Conservation (phyloP, 2,329 filamentous ascomycete genomes). For the Leptographium galeiforme region DNA sequence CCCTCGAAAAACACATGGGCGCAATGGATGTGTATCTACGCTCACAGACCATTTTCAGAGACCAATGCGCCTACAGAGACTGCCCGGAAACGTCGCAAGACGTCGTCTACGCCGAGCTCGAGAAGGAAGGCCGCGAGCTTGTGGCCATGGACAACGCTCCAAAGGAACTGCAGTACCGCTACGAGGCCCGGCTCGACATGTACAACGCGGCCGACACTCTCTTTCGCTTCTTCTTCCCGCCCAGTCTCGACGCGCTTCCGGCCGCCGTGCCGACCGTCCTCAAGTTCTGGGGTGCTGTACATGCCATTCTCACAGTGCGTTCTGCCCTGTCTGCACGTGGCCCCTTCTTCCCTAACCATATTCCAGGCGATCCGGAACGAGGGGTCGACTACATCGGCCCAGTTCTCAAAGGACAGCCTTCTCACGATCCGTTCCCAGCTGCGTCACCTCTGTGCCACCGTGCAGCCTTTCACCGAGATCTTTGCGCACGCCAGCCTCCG, state of each 20-base stretch:
- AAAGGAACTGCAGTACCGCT: not conserved
- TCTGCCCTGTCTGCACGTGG: not conserved
- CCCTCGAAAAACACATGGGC: conserved; percentile 2
- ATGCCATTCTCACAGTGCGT: not conserved
- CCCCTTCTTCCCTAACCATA: not conserved
- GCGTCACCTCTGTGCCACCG: conserved; percentile 18
- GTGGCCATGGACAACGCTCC: conserved; percentile 1
- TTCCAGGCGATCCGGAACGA: too few relatives aligned
- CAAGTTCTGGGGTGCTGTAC: conserved; percentile 30
- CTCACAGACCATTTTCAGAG: conserved; percentile 5
- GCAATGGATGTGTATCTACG: conserved; percentile 10
- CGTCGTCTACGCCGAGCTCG: conserved; percentile 14
- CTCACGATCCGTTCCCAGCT: conserved; percentile 4
- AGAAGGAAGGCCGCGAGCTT: conserved; percentile 7
- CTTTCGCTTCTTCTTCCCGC: conserved; percentile 29
- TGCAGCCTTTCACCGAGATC: conserved; percentile 22
- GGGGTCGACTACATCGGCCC: too few relatives aligned
- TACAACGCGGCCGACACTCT: conserved; percentile 26
- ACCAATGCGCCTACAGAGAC: conserved; percentile 10
- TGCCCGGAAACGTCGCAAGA: conserved; percentile 7
- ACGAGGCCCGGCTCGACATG: conserved; percentile 23
- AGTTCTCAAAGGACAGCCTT: not conserved
- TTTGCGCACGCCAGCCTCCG: conserved; percentile 15
- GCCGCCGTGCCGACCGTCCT: conserved; percentile 18
- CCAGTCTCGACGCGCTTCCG: conserved; percentile 14